phyloP scores from a whole-genome alignment of 495 filamentous ascomycete species.

The Viridothelium virens region DNA sequence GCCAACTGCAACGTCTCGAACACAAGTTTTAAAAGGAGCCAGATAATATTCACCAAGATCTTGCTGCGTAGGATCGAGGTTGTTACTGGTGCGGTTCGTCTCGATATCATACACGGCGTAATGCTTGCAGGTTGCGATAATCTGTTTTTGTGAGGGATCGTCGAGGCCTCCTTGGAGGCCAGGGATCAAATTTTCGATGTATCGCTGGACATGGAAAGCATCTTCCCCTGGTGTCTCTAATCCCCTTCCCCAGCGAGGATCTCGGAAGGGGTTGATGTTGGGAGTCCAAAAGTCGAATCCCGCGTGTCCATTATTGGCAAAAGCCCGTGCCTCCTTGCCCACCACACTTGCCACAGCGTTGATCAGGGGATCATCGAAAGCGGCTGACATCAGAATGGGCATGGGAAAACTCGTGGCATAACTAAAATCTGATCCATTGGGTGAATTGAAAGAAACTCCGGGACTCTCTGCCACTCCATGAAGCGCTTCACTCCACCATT shows the following conservation, averaged over 20 bases:
- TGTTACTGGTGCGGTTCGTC: slow-evolving; percentile 35
- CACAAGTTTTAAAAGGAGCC: slow-evolving; percentile 42
- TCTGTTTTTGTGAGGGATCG: slow-evolving; percentile 41
- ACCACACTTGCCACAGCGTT: slow-evolving; percentile 34
- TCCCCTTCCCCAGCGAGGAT: slow-evolving; percentile 47
- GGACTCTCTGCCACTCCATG: slow-evolving; percentile 35
- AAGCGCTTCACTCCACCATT: slow-evolving; percentile 46
- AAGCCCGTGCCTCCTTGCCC: slow-evolving; percentile 27
- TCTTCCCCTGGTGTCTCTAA: slow-evolving; percentile 59
- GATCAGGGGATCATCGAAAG: slow-evolving; percentile 46
- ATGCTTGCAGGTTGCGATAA: slow-evolving; percentile 59
- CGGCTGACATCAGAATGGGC: slow-evolving; percentile 39
- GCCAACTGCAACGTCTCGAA: slow-evolving; percentile 45
- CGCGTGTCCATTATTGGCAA: slow-evolving; percentile 22
- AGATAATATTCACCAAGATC: slow-evolving; percentile 50
- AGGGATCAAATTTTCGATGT: slow-evolving; percentile 52
- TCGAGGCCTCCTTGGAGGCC: slow-evolving; percentile 50
- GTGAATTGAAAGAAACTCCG: slow-evolving; percentile 24
- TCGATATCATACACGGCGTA: slow-evolving; percentile 57
- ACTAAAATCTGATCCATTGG: slow-evolving; percentile 33
- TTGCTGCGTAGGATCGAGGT: slow-evolving; percentile 31
- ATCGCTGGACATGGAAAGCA: slow-evolving; percentile 47
- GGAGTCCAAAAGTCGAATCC: slow-evolving; percentile 30
- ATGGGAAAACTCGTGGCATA: slow-evolving; percentile 44
- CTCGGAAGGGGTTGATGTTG: slow-evolving; percentile 33